Evolutionary conservation across 2,329 filamentous ascomycete species (phyloP).

Genomic region (Purpureocillium lavendulum): DNA sequence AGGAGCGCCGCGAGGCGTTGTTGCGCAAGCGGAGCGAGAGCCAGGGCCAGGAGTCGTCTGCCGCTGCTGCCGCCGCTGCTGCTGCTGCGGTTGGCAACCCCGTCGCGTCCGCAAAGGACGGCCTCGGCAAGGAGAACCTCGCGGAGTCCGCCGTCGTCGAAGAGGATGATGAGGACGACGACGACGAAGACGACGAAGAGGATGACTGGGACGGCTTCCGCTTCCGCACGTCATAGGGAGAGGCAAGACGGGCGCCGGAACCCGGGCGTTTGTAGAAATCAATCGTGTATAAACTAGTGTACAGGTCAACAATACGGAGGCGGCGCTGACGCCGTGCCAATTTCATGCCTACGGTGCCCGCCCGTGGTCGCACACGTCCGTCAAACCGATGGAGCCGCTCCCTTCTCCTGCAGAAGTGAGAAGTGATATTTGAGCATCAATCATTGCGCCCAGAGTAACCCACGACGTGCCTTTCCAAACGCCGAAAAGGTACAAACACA

Average conservation of each 20-base stretch:
- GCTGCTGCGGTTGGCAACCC: neutral
- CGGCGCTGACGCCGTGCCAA: neutral
- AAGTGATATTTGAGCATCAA: no score
- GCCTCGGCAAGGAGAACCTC: constrained; percentile 16
- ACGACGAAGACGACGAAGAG: constrained; percentile 39
- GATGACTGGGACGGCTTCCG: constrained; percentile 55
- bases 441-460: no score
- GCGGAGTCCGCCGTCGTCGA: constrained; percentile 17
- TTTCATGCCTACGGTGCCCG: neutral
- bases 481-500: no score
- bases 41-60: constrained; percentile 16
- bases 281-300: constrained; percentile 1
- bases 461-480: no score
- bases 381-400: no score
- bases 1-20: constrained; percentile 60
- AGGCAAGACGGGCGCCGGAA: no score
- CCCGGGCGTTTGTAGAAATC: neutral
- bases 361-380: no score
- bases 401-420: no score
- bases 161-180: constrained; percentile 37
- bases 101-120: no score
- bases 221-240: constrained; percentile 23
- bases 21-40: constrained; percentile 29
- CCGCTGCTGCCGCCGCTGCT: constrained; percentile 9
- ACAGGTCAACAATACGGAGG: neutral